Evolutionary conservation across 179 eudicot genomes (phyloP), one percentile per base, ranked within the genome.

Genomic region (Patellifolia procumbens): DNA sequence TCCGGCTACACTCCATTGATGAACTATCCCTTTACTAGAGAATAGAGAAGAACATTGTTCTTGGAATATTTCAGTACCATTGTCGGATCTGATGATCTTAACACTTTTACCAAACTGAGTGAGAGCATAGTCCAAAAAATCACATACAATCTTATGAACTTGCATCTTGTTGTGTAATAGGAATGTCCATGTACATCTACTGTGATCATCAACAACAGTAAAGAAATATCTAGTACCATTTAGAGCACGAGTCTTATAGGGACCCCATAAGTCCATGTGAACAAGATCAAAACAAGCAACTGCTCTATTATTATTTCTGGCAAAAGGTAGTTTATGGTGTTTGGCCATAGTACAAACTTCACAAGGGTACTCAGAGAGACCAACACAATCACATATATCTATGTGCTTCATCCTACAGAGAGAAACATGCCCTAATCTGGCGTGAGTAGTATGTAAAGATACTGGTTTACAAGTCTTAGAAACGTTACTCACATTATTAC

Each of bases 211-310:
- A 0, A 78, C 61, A 0, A 78, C 39, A 2, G 72, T 78, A 11
- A 71, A 39, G 13, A 78, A 78, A 49, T 39, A 78, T 2, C 3
- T 20, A 5, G 34, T 45, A 7, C 72, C 76, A 29, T 16, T 39
- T 1, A 28, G 1, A 29, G 71, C 2, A 0, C 16, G 5, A 11
- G 3, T 6, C 7, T 15, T 61, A 6, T 70, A 78, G 2, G 81
- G 72, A 0, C 81, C 81, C 76, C 73, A 78, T 0, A 78, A 2
- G 19, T 78, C 81, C 4, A 78, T n/a, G 17, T 70, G 81, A 2
- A 78, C n/a, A 12, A 78, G 17, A 1, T 62, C 64, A 78, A 60
- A 78, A 46, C 69, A 29, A 4, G 3, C 0, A 1, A 24, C 1
- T 0, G 63, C 26, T 2, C 1, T 43, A 7, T 2, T 39, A 3